phyloP scores from a whole-genome alignment of 768 basidiomycete species.

The Termitomyces sp. region DNA sequence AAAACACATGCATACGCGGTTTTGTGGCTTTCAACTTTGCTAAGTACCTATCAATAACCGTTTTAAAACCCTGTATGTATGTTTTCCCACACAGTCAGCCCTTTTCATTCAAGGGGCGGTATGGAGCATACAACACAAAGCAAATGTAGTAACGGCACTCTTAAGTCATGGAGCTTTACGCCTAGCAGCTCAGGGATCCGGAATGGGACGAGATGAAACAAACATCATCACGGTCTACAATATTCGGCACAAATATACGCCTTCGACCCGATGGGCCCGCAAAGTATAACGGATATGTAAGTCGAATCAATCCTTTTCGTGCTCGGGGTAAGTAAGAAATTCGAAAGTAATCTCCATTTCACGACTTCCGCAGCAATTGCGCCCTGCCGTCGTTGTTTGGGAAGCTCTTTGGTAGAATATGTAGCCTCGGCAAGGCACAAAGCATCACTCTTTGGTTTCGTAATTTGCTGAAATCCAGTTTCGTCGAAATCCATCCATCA shows the following conservation, averaged over 20 bases:
- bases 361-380: conserved; percentile 6
- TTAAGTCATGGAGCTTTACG: too few species aligned
- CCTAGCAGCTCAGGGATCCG: too few species aligned
- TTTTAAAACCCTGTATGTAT: too few species aligned
- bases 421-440: background rate
- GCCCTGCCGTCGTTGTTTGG: conserved; percentile 7
- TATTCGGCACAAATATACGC: background rate
- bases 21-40: too few species aligned
- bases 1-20: background rate
- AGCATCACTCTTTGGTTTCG: background rate
- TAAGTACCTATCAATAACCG: too few species aligned
- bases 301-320: conserved; percentile 1
- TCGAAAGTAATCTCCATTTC: background rate
- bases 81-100: too few species aligned
- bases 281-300: background rate
- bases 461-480: background rate
- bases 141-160: too few species aligned
- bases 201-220: too few species aligned
- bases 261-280: background rate
- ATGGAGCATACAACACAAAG: too few species aligned
- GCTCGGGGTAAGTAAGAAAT: conserved; percentile 7
- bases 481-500: background rate
- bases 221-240: background rate
- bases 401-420: background rate
- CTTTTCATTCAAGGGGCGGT: too few species aligned